Evolutionary conservation across 2,329 filamentous ascomycete genomes (phyloP).

Genomic region (Alternaria consortialis): DNA sequence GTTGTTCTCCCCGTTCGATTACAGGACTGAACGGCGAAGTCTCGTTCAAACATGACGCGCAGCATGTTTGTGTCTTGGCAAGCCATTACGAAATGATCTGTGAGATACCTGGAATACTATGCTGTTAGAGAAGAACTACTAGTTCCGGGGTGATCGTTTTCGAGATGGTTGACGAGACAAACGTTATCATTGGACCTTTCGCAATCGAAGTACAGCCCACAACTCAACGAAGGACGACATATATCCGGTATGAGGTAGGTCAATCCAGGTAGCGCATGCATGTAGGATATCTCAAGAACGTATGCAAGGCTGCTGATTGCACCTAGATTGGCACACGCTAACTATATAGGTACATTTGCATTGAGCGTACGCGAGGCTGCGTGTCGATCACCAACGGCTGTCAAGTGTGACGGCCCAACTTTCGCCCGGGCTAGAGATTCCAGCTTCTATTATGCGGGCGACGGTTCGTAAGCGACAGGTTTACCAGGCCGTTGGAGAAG

Average conservation of each 20-base stretch:
- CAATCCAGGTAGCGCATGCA: neutral
- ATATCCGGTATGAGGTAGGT: neutral
- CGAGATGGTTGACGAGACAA: neutral
- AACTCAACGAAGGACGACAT: neutral
- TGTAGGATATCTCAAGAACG: neutral
- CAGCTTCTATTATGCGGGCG: neutral
- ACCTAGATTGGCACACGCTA: neutral
- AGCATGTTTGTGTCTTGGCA: neutral
- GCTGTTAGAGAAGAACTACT: neutral
- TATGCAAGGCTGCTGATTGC: neutral
- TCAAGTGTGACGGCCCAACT: neutral
- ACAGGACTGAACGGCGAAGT: neutral
- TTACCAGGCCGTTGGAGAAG: neutral
- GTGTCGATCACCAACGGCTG: neutral
- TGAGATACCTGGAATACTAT: neutral
- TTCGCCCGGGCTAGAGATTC: neutral
- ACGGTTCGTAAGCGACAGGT: neutral
- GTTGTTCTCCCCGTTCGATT: neutral
- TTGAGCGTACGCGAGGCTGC: neutral
- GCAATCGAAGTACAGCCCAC: neutral
- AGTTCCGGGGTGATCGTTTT: neutral
- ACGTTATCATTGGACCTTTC: neutral
- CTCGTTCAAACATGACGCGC: neutral
- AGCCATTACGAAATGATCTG: neutral
- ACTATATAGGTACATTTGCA: neutral